Conservation (phyloP, 345 rosid species). For the Eutrema heterophyllum region DNA sequence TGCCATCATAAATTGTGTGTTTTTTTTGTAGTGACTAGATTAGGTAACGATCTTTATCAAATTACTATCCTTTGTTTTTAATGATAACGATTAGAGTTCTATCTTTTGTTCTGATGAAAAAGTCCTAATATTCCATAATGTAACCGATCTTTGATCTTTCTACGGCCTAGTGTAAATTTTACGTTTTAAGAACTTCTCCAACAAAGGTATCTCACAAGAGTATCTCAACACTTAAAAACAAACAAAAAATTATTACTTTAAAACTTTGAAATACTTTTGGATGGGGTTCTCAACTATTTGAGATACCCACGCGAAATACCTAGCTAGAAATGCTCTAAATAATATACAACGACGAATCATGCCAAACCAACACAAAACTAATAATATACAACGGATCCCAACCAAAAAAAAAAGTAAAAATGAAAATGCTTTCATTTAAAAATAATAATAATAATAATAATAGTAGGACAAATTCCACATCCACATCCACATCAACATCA, state of each 20-base stretch:
- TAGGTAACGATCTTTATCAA: background rate
- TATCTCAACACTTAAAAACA: too few relatives aligned
- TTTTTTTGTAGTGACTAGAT: too few relatives aligned
- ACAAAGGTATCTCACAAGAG: too few relatives aligned
- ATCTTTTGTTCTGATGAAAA: background rate
- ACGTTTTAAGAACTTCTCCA: conserved; percentile 16
- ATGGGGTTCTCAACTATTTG: too few relatives aligned
- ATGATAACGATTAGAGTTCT: background rate
- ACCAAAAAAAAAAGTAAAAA: background rate
- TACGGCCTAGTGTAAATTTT: conserved; percentile 6
- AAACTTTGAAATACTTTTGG: too few relatives aligned
- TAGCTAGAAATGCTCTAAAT: too few relatives aligned
- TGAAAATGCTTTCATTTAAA: background rate
- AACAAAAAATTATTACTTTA: too few relatives aligned
- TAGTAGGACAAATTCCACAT: background rate
- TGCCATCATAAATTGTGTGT: too few relatives aligned
- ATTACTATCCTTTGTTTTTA: background rate
- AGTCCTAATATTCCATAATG: background rate
- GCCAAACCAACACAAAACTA: background rate
- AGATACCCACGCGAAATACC: too few relatives aligned
- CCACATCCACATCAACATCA: conserved; percentile 28
- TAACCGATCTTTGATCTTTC: background rate
- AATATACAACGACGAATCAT: background rate
- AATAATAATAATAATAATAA: background rate
- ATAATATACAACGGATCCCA: background rate